phyloP scores from a whole-genome alignment of 192 early-diverging fungal genomes.

The Cladochytrium replicatum region DNA sequence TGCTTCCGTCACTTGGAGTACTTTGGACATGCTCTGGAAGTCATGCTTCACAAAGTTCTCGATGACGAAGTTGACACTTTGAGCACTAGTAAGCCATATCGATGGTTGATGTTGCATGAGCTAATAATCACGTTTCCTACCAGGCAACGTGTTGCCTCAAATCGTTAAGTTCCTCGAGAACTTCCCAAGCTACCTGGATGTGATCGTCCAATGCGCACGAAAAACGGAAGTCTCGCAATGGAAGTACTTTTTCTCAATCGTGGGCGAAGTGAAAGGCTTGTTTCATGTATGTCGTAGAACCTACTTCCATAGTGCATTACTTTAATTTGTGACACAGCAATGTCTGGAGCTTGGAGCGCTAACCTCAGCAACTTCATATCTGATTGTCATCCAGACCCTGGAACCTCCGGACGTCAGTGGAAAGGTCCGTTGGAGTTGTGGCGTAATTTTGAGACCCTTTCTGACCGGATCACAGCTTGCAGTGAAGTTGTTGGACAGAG shows the following conservation, averaged over 20 bases:
- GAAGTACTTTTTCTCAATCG: slow-evolving; percentile 74
- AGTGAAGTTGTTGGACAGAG: slow-evolving; percentile 58
- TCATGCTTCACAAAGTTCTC: slow-evolving; percentile 79
- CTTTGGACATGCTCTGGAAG: slow-evolving; percentile 87
- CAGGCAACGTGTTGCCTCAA: slow-evolving; percentile 47
- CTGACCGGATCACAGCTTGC: no score
- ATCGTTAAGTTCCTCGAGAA: slow-evolving; percentile 68
- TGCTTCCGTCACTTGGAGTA: slow-evolving; percentile 69
- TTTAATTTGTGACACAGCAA: slow-evolving; percentile 25
- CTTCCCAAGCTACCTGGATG: slow-evolving; percentile 72
- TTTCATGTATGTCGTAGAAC: slow-evolving; percentile 54
- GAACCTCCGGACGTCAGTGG: slow-evolving; percentile 57
- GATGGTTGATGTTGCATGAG: no score
- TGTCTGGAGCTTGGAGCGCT: slow-evolving; percentile 61
- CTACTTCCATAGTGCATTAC: slow-evolving; percentile 7
- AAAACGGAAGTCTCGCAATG: slow-evolving; percentile 92
- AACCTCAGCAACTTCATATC: slow-evolving; percentile 80
- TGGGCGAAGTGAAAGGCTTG: slow-evolving; percentile 72
- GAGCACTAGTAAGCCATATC: no score
- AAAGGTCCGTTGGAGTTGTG: no score
- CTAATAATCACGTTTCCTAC: slow-evolving; percentile 3
- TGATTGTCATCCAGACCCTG: slow-evolving; percentile 88
- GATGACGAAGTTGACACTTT: slow-evolving; percentile 68
- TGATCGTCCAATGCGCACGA: slow-evolving; percentile 89
- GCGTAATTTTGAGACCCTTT: no score